Percentiles rank a stretch among this genome's conserved stretches.
These are phyloP conservation scores for Talaromyces stipitatus DNA, from an alignment of 495 filamentous ascomycete genomes.

Conservation along the genomic window DNA sequence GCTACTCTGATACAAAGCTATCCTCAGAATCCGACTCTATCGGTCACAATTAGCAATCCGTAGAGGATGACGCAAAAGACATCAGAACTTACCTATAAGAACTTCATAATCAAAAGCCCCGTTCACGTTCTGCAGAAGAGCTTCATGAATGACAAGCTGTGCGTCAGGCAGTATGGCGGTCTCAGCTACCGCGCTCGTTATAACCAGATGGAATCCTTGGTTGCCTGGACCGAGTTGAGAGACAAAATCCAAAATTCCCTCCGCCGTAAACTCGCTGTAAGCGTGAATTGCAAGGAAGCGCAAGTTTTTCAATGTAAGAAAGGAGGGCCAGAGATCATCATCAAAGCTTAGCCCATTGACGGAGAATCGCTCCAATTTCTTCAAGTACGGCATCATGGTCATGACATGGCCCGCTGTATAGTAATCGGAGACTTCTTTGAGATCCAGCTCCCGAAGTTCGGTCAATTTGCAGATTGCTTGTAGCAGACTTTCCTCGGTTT, in stretches of 20 bases:
- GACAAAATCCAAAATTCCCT: conserved; percentile 41
- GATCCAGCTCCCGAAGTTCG: conserved; percentile 42
- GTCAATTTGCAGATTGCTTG: conserved; percentile 37
- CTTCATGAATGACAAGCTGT: conserved; percentile 27
- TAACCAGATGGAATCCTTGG: conserved; percentile 27
- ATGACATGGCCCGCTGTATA: conserved; percentile 45
- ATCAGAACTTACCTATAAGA: not conserved
- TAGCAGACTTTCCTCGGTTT: conserved; percentile 43
- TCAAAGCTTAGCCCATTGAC: conserved; percentile 47
- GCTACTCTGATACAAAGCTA: not conserved
- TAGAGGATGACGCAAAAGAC: not conserved
- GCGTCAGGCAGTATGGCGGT: conserved; percentile 23
- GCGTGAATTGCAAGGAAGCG: conserved; percentile 38
- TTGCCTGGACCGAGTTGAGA: conserved; percentile 26
- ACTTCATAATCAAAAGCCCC: conserved; percentile 35
- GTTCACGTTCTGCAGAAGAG: conserved; percentile 22
- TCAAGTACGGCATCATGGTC: conserved; percentile 39
- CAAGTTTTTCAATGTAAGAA: conserved; percentile 32
- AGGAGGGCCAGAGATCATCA: conserved; percentile 39
- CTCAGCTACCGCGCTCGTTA: conserved; percentile 26
- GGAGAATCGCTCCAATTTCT: conserved; percentile 46
- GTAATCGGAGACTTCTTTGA: conserved; percentile 46
- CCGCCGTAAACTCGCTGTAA: conserved; percentile 35
- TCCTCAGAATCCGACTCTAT: conserved; percentile 2
- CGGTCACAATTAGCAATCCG: not conserved